A percentile compares a stretch with the other conserved stretches of the same genome.
These are phyloP conservation scores for Cardamine chenopodiifolia DNA, from an alignment of 345 rosid species.

Conservation along the genomic window DNA sequence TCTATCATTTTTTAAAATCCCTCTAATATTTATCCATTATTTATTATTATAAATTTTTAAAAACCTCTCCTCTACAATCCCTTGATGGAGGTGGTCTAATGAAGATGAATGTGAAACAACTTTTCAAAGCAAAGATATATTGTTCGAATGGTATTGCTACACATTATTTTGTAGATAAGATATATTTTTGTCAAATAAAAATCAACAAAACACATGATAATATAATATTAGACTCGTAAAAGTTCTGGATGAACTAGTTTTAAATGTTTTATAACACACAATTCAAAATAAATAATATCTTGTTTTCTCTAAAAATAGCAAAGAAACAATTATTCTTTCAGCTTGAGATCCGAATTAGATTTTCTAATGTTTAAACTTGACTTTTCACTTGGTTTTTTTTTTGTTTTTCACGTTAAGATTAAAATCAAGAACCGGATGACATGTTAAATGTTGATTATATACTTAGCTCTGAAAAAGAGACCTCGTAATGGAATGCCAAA, in stretches of 20 bases:
- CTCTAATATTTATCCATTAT: too few relatives aligned
- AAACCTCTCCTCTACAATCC: too few relatives aligned
- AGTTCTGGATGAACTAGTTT: neutral
- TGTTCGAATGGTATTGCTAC: too few relatives aligned
- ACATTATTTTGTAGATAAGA: neutral
- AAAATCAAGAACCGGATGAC: too few relatives aligned
- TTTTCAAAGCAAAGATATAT: neutral
- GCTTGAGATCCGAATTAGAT: neutral
- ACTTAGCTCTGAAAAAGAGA: too few relatives aligned
- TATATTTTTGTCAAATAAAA: neutral
- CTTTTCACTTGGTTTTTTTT: too few relatives aligned
- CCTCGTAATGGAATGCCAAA: too few relatives aligned
- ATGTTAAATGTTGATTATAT: too few relatives aligned
- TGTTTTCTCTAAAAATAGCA: neutral
- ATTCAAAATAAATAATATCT: neutral
- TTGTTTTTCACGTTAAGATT: too few relatives aligned
- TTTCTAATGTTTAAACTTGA: neutral
- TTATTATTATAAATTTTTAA: too few relatives aligned
- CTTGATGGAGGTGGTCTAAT: too few relatives aligned
- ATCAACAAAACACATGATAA: neutral
- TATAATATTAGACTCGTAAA: neutral
- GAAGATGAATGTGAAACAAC: neutral
- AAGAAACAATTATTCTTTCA: neutral
- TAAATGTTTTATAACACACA: neutral
- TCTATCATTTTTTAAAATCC: too few relatives aligned